Evolutionary conservation across 805 yeast species (phyloP).

Genomic region (Ogataea wickerhamii): DNA sequence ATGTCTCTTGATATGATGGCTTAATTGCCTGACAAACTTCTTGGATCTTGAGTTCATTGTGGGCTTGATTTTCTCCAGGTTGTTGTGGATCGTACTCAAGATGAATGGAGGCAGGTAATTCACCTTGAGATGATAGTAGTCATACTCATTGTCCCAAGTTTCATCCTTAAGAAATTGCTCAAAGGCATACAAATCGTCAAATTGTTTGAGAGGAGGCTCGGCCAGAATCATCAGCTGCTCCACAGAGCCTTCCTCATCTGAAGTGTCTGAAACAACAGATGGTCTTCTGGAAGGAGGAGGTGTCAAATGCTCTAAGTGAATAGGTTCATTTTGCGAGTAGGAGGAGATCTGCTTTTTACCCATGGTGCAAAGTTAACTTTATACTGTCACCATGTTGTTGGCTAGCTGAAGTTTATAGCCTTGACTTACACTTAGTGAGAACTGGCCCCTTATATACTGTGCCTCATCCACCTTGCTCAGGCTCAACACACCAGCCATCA

Average conservation of each 20-base stretch:
- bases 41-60: slow-evolving; percentile 65
- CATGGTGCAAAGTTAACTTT: slow-evolving; percentile 13
- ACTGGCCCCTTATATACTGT: too few species aligned
- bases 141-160: slow-evolving; percentile 27
- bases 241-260: slow-evolving; percentile 7
- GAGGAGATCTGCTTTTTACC: slow-evolving; percentile 17
- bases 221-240: slow-evolving; percentile 5
- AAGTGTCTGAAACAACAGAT: slow-evolving; percentile 8
- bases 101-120: slow-evolving; percentile 48
- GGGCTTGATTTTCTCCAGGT: slow-evolving; percentile 65
- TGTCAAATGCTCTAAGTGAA: slow-evolving; percentile 30
- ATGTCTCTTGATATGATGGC: slow-evolving; percentile 68
- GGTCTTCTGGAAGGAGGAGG: slow-evolving; percentile 20
- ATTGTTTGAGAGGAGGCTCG: slow-evolving; percentile 30
- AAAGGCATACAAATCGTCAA: slow-evolving; percentile 59
- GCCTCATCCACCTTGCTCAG: too few species aligned
- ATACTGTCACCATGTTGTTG: too few species aligned
- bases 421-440: too few species aligned
- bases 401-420: too few species aligned
- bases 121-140: slow-evolving; percentile 19
- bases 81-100: slow-evolving; percentile 57
- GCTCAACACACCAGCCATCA: too few species aligned
- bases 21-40: slow-evolving; percentile 65
- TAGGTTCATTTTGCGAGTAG: slow-evolving; percentile 26
- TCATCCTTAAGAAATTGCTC: slow-evolving; percentile 62